A percentile compares a stretch with the other conserved stretches of the same genome.
These are phyloP conservation scores for Solanum medicagineum DNA, from an alignment of 257 asterid genomes.

Conservation along the genomic window DNA sequence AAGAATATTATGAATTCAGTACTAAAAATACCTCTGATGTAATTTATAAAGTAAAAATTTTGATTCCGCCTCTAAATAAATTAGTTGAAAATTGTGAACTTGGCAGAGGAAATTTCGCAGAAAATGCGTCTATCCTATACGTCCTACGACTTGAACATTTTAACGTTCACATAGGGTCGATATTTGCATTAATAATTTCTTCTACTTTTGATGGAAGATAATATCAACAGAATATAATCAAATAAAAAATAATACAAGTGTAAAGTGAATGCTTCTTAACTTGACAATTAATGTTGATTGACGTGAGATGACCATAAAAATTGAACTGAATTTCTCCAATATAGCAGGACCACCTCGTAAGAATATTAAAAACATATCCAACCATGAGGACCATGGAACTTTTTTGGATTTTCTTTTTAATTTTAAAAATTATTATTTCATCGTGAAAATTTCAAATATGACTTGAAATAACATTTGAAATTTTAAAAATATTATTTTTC, in stretches of 20 bases:
- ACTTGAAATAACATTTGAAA: too few species aligned
- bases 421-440: too few species aligned
- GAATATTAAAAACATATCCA: background rate
- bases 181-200: background rate
- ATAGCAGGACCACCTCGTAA: background rate
- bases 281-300: background rate
- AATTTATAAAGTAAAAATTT: background rate
- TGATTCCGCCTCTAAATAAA: too few species aligned
- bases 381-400: too few species aligned
- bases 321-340: background rate
- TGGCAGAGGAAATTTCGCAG: background rate
- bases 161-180: background rate
- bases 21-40: background rate
- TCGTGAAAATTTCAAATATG: too few species aligned
- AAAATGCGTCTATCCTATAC: background rate
- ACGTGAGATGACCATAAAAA: background rate
- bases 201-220: background rate
- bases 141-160: background rate
- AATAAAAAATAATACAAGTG: background rate
- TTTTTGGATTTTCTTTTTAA: too few species aligned
- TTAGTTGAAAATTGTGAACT: background rate
- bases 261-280: background rate
- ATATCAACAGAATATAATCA: background rate
- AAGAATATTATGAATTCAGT: background rate
- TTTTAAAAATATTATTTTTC: too few species aligned